A percentile compares a stretch with the other conserved stretches of the same genome.
These are phyloP conservation scores for Stenogyne calaminthoides DNA, from an alignment of 305 asterid genomes.

Conservation along the genomic window DNA sequence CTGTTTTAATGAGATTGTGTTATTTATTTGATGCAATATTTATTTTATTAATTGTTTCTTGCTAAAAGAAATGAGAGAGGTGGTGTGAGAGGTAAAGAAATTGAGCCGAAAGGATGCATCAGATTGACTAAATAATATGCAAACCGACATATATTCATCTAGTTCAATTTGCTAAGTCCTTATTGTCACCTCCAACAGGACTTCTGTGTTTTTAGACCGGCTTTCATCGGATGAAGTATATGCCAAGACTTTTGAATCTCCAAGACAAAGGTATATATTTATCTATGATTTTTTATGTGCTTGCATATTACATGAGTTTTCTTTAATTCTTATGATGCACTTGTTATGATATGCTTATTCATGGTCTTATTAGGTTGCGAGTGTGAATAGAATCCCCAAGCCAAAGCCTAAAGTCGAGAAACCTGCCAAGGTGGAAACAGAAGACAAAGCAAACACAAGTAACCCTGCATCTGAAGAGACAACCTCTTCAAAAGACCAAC, in stretches of 20 bases:
- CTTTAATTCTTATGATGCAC: background rate
- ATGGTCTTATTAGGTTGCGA: slow-evolving; percentile 55
- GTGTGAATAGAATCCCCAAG: slow-evolving; percentile 82
- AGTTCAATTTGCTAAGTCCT: slow-evolving; percentile 17
- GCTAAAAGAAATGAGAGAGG: background rate
- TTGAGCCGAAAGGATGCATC: background rate
- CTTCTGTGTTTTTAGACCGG: slow-evolving; percentile 62
- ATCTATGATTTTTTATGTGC: background rate
- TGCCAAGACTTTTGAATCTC: slow-evolving; percentile 65
- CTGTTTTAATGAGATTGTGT: background rate
- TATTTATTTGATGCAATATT: background rate
- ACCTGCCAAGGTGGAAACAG: slow-evolving; percentile 58
- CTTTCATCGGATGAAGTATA: slow-evolving; percentile 83
- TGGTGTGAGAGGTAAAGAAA: background rate
- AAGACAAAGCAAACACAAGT: slow-evolving; percentile 48
- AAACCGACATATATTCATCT: background rate
- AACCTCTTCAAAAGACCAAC: slow-evolving; percentile 45
- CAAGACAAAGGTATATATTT: slow-evolving; percentile 74
- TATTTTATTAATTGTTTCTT: background rate
- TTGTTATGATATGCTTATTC: background rate
- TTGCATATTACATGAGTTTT: background rate
- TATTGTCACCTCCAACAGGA: slow-evolving; percentile 52
- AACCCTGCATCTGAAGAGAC: slow-evolving; percentile 51
- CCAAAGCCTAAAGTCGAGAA: slow-evolving; percentile 94
- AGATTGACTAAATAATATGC: background rate